Conservation (phyloP, 2,329 filamentous ascomycete genomes). For the Sphaceloma murrayae region DNA sequence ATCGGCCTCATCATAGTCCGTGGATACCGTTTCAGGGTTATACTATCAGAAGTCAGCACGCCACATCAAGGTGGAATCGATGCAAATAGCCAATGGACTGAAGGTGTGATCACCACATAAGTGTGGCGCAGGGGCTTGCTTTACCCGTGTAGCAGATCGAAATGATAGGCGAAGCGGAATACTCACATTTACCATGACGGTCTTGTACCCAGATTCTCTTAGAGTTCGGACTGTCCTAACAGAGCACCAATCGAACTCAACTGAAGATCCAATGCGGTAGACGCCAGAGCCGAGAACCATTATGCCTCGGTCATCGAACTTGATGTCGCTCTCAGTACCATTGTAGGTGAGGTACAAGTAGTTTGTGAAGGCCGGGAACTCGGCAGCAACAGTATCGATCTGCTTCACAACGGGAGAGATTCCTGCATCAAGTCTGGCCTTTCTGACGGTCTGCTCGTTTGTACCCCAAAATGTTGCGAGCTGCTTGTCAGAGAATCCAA, state of each 20-base stretch:
- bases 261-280: slow-evolving; percentile 92
- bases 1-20: slow-evolving; percentile 88
- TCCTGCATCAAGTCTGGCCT: slow-evolving; percentile 71
- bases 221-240: slow-evolving; percentile 88
- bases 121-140: too few relatives aligned
- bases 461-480: slow-evolving; percentile 90
- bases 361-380: slow-evolving; percentile 90
- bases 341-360: slow-evolving; percentile 97
- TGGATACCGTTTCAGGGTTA: slow-evolving; percentile 73
- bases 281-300: slow-evolving; percentile 96
- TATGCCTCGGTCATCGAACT: slow-evolving; percentile 79
- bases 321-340: slow-evolving; percentile 71
- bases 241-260: slow-evolving; percentile 99
- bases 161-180: slow-evolving; percentile 11
- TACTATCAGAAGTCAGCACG: slow-evolving; percentile 32
- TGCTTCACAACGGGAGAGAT: slow-evolving; percentile 91
- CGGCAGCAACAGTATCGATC: slow-evolving; percentile 95
- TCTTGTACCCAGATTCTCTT: slow-evolving; percentile 75
- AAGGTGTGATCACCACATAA: too few relatives aligned
- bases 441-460: slow-evolving; percentile 82
- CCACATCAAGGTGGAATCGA: too few relatives aligned
- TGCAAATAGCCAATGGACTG: too few relatives aligned
- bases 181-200: slow-evolving; percentile 74
- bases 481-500: slow-evolving; percentile 91
- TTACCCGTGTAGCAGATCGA: too few relatives aligned